Evolutionary conservation across 441 rosid genomes (phyloP).

Genomic region (Mallotus japonicus): DNA sequence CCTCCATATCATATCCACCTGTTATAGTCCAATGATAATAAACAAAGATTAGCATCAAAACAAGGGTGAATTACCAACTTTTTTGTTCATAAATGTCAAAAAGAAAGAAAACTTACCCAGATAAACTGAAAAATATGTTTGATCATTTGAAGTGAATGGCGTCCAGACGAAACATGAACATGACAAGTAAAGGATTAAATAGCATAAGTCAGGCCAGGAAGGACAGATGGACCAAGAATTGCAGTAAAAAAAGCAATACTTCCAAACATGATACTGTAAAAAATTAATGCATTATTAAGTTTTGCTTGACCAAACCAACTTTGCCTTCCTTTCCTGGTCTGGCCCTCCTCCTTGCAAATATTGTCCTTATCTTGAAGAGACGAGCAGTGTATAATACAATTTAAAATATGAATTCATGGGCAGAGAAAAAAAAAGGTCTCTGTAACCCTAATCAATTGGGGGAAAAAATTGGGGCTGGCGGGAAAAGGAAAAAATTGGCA

Average conservation of each 20-base stretch:
- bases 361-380: slow-evolving; percentile 44
- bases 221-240: slow-evolving; percentile 21
- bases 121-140: slow-evolving; percentile 43
- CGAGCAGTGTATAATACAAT: too few relatives aligned
- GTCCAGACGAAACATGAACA: slow-evolving; percentile 35
- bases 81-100: neutral
- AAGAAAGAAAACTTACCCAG: slow-evolving; percentile 44
- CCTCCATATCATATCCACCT: slow-evolving; percentile 99
- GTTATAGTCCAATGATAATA: neutral
- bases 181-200: slow-evolving; percentile 26
- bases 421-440: too few relatives aligned
- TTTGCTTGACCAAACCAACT: slow-evolving; percentile 58
- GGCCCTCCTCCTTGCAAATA: slow-evolving; percentile 98
- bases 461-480: too few relatives aligned
- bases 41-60: neutral
- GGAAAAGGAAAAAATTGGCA: too few relatives aligned
- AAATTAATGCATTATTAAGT: neutral
- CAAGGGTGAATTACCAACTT: neutral
- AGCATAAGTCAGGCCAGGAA: slow-evolving; percentile 31
- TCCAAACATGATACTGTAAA: slow-evolving; percentile 26
- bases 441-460: too few relatives aligned
- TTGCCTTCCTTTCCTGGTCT: slow-evolving; percentile 97
- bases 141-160: slow-evolving; percentile 35
- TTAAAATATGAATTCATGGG: too few relatives aligned
- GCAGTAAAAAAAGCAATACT: slow-evolving; percentile 25